Evolutionary conservation across 805 yeast genomes (phyloP).

Genomic region (Suhomyces emberorum): DNA sequence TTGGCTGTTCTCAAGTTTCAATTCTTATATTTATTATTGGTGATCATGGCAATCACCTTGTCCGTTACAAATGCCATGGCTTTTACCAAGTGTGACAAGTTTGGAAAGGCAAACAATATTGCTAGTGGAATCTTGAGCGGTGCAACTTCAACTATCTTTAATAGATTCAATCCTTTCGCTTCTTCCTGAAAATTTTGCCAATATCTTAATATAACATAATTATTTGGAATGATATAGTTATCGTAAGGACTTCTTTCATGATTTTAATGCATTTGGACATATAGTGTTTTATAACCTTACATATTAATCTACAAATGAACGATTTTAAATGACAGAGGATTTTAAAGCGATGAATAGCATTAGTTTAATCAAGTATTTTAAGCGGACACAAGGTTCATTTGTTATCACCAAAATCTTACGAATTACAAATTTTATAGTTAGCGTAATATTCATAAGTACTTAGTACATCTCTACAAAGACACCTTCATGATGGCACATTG

Average conservation of each 20-base stretch:
- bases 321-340: no score
- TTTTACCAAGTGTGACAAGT: slow-evolving; percentile 87
- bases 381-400: no score
- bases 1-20: slow-evolving; percentile 77
- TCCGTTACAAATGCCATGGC: slow-evolving; percentile 85
- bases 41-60: slow-evolving; percentile 64
- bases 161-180: slow-evolving; percentile 45
- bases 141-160: slow-evolving; percentile 45
- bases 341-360: no score
- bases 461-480: slow-evolving; percentile 12
- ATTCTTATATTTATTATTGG: slow-evolving; percentile 61
- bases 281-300: no score
- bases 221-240: no score
- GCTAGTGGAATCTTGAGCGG: slow-evolving; percentile 57
- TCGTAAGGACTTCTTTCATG: no score
- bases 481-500: slow-evolving; percentile 23
- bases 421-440: no score
- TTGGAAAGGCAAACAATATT: slow-evolving; percentile 74
- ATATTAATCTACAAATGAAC: neutral
- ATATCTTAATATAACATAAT: no score
- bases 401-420: no score
- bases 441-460: neutral
- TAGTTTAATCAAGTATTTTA: no score
- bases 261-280: no score
- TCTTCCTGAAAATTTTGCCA: neutral